A percentile compares a stretch with the other conserved stretches of the same genome.
Conservation (phyloP, 805 yeast species). For the Spathaspora sp. region DNA sequence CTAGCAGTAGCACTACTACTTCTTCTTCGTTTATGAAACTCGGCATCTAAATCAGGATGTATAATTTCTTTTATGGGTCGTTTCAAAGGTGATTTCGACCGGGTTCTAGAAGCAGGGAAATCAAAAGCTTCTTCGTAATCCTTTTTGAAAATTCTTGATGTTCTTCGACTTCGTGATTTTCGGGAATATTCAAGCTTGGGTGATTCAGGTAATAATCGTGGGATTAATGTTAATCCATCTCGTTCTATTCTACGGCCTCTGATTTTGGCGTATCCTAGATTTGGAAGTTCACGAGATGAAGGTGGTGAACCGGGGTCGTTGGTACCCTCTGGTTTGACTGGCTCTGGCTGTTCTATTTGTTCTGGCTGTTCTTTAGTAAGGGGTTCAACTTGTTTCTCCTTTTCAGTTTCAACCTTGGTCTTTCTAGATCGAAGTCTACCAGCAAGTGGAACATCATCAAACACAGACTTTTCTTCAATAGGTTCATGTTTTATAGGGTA, state of each 20-base stretch:
- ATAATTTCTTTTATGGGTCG: conserved; percentile 18
- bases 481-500: neutral
- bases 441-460: neutral
- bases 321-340: neutral
- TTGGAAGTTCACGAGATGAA: neutral
- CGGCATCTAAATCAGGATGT: conserved; percentile 9
- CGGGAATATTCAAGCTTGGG: neutral
- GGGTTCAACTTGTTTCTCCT: neutral
- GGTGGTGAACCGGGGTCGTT: neutral
- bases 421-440: neutral
- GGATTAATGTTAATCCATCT: neutral
- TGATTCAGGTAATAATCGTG: neutral
- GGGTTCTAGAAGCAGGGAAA: conserved; percentile 27
- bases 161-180: neutral
- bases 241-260: neutral
- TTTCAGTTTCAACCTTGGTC: neutral
- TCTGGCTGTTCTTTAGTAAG: neutral
- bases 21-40: conserved; percentile 9
- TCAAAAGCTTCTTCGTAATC: neutral
- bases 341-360: too few relatives aligned
- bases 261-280: neutral
- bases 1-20: neutral
- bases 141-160: neutral
- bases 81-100: conserved; percentile 35
- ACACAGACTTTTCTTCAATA: neutral